These are phyloP conservation scores for Apiospora malaysiana DNA, from an alignment of 2,329 filamentous ascomycete genomes.

Conservation along the genomic window DNA sequence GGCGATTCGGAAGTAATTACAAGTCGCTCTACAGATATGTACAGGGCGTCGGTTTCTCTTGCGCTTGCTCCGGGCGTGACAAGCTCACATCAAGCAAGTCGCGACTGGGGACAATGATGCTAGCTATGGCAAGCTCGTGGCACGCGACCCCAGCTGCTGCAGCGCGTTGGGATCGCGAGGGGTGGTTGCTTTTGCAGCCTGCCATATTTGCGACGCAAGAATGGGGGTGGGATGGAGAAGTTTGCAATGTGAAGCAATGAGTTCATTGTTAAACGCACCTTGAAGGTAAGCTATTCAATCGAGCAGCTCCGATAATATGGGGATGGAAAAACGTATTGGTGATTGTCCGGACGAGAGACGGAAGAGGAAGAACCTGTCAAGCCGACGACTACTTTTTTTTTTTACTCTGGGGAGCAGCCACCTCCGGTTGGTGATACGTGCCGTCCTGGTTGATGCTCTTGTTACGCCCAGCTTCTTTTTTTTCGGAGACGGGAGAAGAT, in stretches of 20 bases:
- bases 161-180: background rate
- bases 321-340: constrained; percentile 39
- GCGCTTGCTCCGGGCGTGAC: background rate
- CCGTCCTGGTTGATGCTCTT: constrained; percentile 5
- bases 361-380: constrained; percentile 38
- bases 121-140: constrained; percentile 11
- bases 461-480: constrained; percentile 2
- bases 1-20: constrained; percentile 2
- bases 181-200: background rate
- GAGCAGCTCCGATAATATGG: constrained; percentile 29
- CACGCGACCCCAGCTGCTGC: background rate
- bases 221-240: background rate
- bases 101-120: constrained; percentile 5
- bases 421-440: constrained; percentile 13
- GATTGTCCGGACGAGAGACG: constrained; percentile 31
- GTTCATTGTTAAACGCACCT: constrained; percentile 25
- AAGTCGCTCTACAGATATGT: background rate
- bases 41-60: background rate
- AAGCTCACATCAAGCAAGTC: background rate
- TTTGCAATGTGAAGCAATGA: constrained; percentile 12
- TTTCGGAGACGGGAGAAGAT: constrained; percentile 35
- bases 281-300: constrained; percentile 23
- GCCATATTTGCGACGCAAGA: constrained; percentile 4
- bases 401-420: constrained; percentile 10
- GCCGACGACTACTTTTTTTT: constrained; percentile 30